Evolutionary conservation across 1,139 yeast genomes (phyloP).

Genomic region (Candida sanyaensis): DNA sequence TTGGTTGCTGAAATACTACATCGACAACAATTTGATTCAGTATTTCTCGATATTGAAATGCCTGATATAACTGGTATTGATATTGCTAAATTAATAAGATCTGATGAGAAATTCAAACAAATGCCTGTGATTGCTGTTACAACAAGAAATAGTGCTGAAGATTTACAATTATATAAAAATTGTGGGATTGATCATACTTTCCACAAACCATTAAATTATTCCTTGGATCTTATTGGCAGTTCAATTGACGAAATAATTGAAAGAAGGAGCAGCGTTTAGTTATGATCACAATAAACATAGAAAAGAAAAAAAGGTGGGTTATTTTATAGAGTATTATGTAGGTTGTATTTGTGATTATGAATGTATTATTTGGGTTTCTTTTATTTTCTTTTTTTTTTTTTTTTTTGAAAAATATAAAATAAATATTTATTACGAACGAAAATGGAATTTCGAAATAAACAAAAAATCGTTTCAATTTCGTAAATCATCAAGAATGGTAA

Average conservation of each 20-base stretch:
- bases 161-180: conserved; percentile 29
- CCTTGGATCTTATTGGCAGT: conserved; percentile 12
- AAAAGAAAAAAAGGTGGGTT: not conserved
- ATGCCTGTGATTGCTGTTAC: conserved; percentile 48
- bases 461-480: not conserved
- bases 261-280: conserved; percentile 2
- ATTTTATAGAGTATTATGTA: not conserved
- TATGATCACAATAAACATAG: not conserved
- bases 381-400: too few relatives aligned
- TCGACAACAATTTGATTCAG: conserved; percentile 30
- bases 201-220: conserved; percentile 40
- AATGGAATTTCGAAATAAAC: not conserved
- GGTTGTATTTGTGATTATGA: not conserved
- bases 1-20: conserved; percentile 26
- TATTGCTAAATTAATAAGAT: conserved; percentile 32
- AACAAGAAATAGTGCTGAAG: conserved; percentile 30
- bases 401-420: too few relatives aligned
- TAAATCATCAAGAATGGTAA: too few relatives aligned
- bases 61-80: conserved; percentile 47
- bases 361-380: not conserved
- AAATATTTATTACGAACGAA: too few relatives aligned
- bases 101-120: conserved; percentile 15
- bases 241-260: conserved; percentile 14
- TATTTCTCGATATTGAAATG: conserved; percentile 51
- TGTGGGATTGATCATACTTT: conserved; percentile 46